phyloP scores from a whole-genome alignment of 306 rosid genomes.

The Castanopsis chinensis region DNA sequence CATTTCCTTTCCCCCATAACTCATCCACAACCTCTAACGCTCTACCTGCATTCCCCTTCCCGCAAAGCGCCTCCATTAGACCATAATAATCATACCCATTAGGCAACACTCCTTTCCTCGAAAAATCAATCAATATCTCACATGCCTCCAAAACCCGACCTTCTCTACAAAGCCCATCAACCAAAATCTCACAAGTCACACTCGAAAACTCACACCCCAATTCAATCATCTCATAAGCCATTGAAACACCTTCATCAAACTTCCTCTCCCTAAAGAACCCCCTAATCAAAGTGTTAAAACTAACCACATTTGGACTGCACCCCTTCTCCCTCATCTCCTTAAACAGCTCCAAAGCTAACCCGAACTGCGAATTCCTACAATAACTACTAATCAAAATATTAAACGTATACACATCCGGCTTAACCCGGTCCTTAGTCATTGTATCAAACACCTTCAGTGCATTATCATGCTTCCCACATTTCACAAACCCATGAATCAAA shows the following conservation, averaged over 20 bases:
- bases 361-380: conserved; percentile 59
- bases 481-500: conserved; percentile 79
- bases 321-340: conserved; percentile 71
- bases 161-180: conserved; percentile 66
- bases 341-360: conserved; percentile 64
- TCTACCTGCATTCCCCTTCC: conserved; percentile 37
- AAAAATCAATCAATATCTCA: conserved; percentile 56
- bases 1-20: conserved; percentile 56
- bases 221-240: conserved; percentile 83
- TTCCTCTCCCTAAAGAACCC: conserved; percentile 73
- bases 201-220: conserved; percentile 50
- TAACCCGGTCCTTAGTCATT: conserved; percentile 51
- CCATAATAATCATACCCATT: conserved; percentile 59
- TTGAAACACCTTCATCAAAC: conserved; percentile 65
- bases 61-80: conserved; percentile 55
- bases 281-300: conserved; percentile 78
- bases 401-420: conserved; percentile 72
- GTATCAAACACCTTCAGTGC: conserved; percentile 56
- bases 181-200: conserved; percentile 79
- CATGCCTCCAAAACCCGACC: conserved; percentile 43
- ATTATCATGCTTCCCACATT: conserved; percentile 38
- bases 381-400: conserved; percentile 79
- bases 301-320: conserved; percentile 83
- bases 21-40: conserved; percentile 60
- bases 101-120: conserved; percentile 57